A percentile compares a stretch with the other conserved stretches of the same genome.
phyloP scores from a whole-genome alignment of 225 moss, liverwort and hornwort genomes.

The Antitrichia curtipendula region DNA sequence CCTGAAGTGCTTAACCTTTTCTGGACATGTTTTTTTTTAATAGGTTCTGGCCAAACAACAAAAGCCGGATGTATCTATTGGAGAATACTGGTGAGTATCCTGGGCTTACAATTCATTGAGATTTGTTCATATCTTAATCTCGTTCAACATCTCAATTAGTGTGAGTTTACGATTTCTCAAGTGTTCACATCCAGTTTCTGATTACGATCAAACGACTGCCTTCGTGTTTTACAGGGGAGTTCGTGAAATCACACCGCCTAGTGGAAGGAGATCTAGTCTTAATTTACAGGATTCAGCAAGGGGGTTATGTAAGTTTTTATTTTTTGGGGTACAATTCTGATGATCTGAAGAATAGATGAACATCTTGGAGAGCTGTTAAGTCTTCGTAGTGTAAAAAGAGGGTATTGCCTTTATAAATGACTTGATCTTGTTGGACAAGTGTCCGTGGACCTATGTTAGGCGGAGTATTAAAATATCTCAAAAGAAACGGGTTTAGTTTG shows the following conservation, averaged over 20 bases:
- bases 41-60: slow-evolving; percentile 64
- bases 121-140: background rate
- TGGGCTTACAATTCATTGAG: background rate
- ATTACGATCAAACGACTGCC: background rate
- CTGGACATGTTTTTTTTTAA: background rate
- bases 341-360: background rate
- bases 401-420: background rate
- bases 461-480: background rate
- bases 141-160: background rate
- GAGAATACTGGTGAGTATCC: slow-evolving; percentile 43
- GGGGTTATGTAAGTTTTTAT: slow-evolving; percentile 20
- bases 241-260: slow-evolving; percentile 30
- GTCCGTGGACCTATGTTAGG: background rate
- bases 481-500: too few species aligned
- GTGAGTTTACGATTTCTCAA: background rate
- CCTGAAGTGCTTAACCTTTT: background rate
- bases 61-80: slow-evolving; percentile 55
- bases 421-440: background rate
- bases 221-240: slow-evolving; percentile 23
- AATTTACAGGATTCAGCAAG: slow-evolving; percentile 23
- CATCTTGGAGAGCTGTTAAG: background rate
- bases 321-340: background rate
- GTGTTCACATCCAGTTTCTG: background rate
- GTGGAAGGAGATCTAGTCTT: slow-evolving; percentile 37
- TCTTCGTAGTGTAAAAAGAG: background rate